A percentile compares a stretch with the other conserved stretches of the same genome.
Conservation (phyloP, 2,329 filamentous ascomycete species). For the Pyrenophora seminiperda region DNA sequence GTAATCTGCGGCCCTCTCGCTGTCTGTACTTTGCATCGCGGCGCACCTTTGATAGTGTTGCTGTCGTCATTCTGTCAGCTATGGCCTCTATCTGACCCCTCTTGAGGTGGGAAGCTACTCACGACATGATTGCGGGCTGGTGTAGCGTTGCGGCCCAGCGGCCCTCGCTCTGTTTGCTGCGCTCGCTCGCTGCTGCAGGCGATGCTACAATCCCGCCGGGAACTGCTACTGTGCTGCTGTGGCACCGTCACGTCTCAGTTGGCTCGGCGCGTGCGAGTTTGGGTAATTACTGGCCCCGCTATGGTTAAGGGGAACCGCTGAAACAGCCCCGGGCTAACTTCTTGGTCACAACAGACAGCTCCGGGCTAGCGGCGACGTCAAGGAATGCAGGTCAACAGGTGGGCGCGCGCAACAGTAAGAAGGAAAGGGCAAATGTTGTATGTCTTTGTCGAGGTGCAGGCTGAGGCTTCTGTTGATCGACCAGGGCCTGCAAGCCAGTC, state of each 20-base stretch:
- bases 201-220: constrained; percentile 30
- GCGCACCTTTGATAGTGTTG: constrained; percentile 55
- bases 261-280: constrained; percentile 36
- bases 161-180: constrained; percentile 36
- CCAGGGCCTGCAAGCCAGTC: constrained; percentile 17
- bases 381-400: constrained; percentile 1
- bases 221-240: constrained; percentile 43
- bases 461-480: constrained; percentile 23
- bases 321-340: constrained; percentile 10
- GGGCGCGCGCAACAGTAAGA: background rate
- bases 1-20: constrained; percentile 10
- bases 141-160: constrained; percentile 44
- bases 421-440: constrained; percentile 6
- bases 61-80: constrained; percentile 50
- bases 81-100: constrained; percentile 13
- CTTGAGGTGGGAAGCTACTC: constrained; percentile 27
- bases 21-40: background rate
- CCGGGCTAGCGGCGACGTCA: constrained; percentile 7
- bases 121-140: constrained; percentile 46
- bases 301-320: constrained; percentile 38
- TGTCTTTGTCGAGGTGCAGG: constrained; percentile 22
- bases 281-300: constrained; percentile 38
- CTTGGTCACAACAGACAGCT: constrained; percentile 3
- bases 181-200: constrained; percentile 23
- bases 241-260: constrained; percentile 36